Percentiles rank a stretch among this genome's conserved stretches.
These are phyloP conservation scores for Tranzscheliella williamsii DNA, from an alignment of 1,284 basidiomycete species.

Conservation along the genomic window DNA sequence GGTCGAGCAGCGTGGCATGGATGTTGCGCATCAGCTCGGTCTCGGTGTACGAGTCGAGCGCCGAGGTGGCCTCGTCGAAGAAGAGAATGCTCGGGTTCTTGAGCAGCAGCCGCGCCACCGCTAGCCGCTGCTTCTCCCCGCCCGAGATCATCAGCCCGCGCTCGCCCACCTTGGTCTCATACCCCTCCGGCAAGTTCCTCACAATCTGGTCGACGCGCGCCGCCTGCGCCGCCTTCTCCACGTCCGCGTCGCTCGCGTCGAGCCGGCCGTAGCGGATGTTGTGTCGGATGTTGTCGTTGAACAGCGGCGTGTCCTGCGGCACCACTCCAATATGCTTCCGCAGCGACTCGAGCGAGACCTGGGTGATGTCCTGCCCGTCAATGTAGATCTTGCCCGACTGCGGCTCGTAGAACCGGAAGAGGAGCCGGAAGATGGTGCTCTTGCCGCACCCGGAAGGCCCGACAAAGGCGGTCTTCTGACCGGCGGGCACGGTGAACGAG, in stretches of 20 bases:
- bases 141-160: constrained; percentile 96
- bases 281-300: constrained; percentile 92
- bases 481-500: constrained; percentile 86
- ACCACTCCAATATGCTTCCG: constrained; percentile 84
- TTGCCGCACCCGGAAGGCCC: constrained; percentile 98
- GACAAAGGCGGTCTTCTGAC: constrained; percentile 93
- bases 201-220: constrained; percentile 87
- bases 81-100: constrained; percentile 95
- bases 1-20: constrained; percentile 75
- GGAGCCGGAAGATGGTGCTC: constrained; percentile 88
- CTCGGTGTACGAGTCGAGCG: constrained; percentile 91
- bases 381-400: constrained; percentile 77
- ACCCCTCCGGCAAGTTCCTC: constrained; percentile 78
- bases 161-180: constrained; percentile 89
- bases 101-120: constrained; percentile 85
- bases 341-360: constrained; percentile 74
- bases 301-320: constrained; percentile 95
- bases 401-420: constrained; percentile 94
- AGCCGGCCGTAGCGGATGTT: constrained; percentile 93
- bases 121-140: constrained; percentile 94
- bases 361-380: constrained; percentile 82
- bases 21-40: constrained; percentile 93
- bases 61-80: constrained; percentile 98
- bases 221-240: constrained; percentile 76
- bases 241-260: constrained; percentile 84